Conservation (phyloP, 805 yeast genomes). For the Kodamaea laetipori region DNA sequence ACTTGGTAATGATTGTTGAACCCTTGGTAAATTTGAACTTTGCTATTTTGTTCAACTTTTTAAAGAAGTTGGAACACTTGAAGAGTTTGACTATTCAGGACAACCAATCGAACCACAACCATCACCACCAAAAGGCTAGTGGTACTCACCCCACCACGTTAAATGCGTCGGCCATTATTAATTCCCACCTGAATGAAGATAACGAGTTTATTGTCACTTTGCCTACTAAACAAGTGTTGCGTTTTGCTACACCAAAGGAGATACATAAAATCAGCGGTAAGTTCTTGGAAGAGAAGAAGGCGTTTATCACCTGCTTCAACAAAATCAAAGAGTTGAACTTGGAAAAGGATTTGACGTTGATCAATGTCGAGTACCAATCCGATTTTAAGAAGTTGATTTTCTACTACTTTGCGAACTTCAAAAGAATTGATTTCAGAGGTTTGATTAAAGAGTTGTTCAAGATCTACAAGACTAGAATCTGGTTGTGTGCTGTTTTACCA, state of each 20-base stretch:
- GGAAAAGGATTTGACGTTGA: constrained; percentile 37
- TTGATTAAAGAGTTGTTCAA: constrained; percentile 48
- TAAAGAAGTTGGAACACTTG: constrained; percentile 71
- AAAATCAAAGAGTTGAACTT: constrained; percentile 52
- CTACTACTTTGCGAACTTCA: constrained; percentile 49
- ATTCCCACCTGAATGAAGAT: constrained; percentile 50
- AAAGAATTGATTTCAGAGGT: constrained; percentile 45
- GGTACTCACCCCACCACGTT: constrained; percentile 43
- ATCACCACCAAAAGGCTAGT: constrained; percentile 24
- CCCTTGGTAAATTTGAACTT: constrained; percentile 62
- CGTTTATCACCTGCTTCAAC: constrained; percentile 62
- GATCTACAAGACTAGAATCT: constrained; percentile 48
- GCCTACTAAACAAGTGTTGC: constrained; percentile 74
- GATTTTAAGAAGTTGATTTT: constrained; percentile 49
- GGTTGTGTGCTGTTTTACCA: constrained; percentile 51
- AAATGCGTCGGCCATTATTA: constrained; percentile 39
- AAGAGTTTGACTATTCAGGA: constrained; percentile 48
- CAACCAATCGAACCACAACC: constrained; percentile 19
- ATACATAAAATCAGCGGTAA: constrained; percentile 61
- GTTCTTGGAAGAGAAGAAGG: constrained; percentile 70
- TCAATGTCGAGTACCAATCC: constrained; percentile 48
- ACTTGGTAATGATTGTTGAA: constrained; percentile 69
- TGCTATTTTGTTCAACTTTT: constrained; percentile 71
- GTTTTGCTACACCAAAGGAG: constrained; percentile 77
- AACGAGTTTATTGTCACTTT: constrained; percentile 62